phyloP scores from a whole-genome alignment of 352 stramenopile genomes.

The Globisporangium parvum region DNA sequence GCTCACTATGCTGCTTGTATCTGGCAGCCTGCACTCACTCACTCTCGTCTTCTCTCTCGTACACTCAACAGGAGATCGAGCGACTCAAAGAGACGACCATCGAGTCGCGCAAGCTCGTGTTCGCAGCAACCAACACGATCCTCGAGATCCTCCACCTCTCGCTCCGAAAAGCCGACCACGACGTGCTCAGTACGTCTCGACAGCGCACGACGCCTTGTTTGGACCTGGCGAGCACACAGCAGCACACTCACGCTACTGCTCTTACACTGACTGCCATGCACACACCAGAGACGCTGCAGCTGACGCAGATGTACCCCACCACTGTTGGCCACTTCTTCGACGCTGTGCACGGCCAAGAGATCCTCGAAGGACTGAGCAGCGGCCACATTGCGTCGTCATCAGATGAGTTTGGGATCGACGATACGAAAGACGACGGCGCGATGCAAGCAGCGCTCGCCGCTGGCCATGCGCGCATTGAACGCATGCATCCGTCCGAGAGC shows the following conservation, averaged over 20 bases:
- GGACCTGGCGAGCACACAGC: background rate
- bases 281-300: conserved; percentile 40
- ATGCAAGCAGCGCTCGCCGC: conserved; percentile 26
- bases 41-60: background rate
- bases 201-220: too few species aligned
- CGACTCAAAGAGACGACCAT: conserved; percentile 43
- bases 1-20: too few species aligned
- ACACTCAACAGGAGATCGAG: conserved; percentile 41
- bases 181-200: conserved; percentile 54
- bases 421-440: conserved; percentile 33
- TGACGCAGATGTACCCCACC: conserved; percentile 54
- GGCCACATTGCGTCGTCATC: conserved; percentile 43
- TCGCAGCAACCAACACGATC: conserved; percentile 52
- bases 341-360: conserved; percentile 40
- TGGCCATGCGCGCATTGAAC: conserved; percentile 28
- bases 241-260: background rate
- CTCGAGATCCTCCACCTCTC: conserved; percentile 56
- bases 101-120: conserved; percentile 52
- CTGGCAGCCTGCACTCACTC: too few species aligned
- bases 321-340: conserved; percentile 57
- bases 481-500: conserved; percentile 45
- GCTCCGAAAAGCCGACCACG: conserved; percentile 42
- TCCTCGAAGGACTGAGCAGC: conserved; percentile 50
- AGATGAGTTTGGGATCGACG: conserved; percentile 34
- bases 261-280: background rate